These are phyloP conservation scores for Nosema muscidifuracis DNA, from an alignment of 371 early-diverging fungal species.

Conservation along the genomic window DNA sequence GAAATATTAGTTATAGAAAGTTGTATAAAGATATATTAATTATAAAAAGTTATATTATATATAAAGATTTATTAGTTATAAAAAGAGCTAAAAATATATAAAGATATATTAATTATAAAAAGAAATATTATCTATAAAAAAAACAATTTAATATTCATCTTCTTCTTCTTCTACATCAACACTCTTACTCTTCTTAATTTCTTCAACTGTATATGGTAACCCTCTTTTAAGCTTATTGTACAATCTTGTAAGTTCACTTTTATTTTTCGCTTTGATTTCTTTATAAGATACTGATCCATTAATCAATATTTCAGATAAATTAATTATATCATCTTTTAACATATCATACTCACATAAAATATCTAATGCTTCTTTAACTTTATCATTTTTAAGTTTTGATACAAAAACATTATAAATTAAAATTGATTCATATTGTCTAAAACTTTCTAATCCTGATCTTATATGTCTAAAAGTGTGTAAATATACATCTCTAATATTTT, in stretches of 20 bases:
- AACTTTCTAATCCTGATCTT: conserved; percentile 64
- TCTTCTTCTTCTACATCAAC: background rate
- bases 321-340: conserved; percentile 75
- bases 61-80: no score
- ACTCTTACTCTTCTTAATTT: background rate
- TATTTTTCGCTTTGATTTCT: conserved; percentile 68
- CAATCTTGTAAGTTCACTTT: conserved; percentile 72
- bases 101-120: no score
- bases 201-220: conserved; percentile 63
- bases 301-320: conserved; percentile 70
- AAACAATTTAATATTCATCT: background rate
- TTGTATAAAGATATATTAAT: no score
- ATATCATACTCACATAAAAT: conserved; percentile 79
- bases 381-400: conserved; percentile 57
- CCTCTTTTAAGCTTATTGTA: conserved; percentile 63
- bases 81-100: no score
- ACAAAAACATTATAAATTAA: conserved; percentile 28
- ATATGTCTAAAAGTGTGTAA: conserved; percentile 69
- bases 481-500: conserved; percentile 72
- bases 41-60: no score
- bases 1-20: no score
- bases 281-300: conserved; percentile 64
- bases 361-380: conserved; percentile 69
- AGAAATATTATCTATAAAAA: no score
- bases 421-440: conserved; percentile 31